Evolutionary conservation across 768 basidiomycete genomes (phyloP).

Genomic region (Daedaleopsis nitida): DNA sequence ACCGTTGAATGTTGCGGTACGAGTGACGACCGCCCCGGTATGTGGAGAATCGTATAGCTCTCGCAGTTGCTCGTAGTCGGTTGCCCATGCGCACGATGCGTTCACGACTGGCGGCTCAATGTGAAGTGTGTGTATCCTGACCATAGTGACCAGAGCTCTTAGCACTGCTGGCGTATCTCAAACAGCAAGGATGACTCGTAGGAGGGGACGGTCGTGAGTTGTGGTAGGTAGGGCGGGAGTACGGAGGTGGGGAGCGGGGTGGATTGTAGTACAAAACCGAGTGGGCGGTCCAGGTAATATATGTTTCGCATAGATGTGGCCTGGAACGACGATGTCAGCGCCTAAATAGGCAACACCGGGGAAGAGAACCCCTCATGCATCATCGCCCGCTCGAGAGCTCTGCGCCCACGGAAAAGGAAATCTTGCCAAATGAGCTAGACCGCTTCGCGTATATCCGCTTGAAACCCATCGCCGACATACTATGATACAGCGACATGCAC

Average conservation of each 20-base stretch:
- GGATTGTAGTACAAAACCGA: neutral
- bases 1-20: slow-evolving; percentile 72
- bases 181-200: neutral
- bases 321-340: slow-evolving; percentile 16
- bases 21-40: slow-evolving; percentile 81
- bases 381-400: slow-evolving; percentile 9
- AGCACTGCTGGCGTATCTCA: neutral
- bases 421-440: slow-evolving; percentile 1
- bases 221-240: neutral
- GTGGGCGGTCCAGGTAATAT: slow-evolving; percentile 4
- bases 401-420: slow-evolving; percentile 7
- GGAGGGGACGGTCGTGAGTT: neutral
- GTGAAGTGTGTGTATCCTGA: slow-evolving; percentile 53
- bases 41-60: slow-evolving; percentile 64
- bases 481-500: too few relatives aligned
- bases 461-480: too few relatives aligned
- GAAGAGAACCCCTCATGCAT: neutral
- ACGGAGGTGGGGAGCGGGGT: neutral
- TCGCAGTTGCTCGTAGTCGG: slow-evolving; percentile 61
- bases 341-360: slow-evolving; percentile 1
- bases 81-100: slow-evolving; percentile 82
- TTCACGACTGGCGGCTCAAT: slow-evolving; percentile 73
- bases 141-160: slow-evolving; percentile 43
- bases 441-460: neutral
- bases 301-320: slow-evolving; percentile 7